Evolutionary conservation across 768 basidiomycete species (phyloP).

Genomic region (Amanita phalloides): DNA sequence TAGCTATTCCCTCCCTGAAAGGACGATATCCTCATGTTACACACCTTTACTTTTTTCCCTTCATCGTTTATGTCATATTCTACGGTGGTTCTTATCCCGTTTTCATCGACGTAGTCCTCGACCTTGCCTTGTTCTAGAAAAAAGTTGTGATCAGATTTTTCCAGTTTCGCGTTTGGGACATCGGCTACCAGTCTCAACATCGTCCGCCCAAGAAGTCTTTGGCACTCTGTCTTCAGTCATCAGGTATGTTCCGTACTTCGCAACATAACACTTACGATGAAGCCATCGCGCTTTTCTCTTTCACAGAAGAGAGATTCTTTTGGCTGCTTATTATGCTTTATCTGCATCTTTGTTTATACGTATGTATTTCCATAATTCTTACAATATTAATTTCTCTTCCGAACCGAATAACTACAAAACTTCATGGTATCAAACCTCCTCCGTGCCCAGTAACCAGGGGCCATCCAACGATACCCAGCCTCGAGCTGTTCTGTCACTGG

Average conservation of each 20-base stretch:
- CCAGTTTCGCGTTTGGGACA: background rate
- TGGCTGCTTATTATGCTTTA: too few species aligned
- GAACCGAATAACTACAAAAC: too few species aligned
- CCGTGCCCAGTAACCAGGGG: too few species aligned
- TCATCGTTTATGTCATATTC: slow-evolving; percentile 84
- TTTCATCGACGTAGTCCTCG: slow-evolving; percentile 71
- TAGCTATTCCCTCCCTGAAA: too few species aligned
- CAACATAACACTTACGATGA: background rate
- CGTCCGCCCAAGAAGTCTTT: slow-evolving; percentile 85
- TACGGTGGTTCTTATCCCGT: slow-evolving; percentile 78
- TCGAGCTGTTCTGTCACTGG: too few species aligned
- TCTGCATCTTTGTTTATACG: too few species aligned
- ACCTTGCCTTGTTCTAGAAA: slow-evolving; percentile 37
- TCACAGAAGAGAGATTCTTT: background rate
- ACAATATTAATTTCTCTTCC: too few species aligned
- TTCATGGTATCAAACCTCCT: too few species aligned
- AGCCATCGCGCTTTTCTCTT: background rate
- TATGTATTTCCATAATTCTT: too few species aligned
- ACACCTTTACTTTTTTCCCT: slow-evolving; percentile 89
- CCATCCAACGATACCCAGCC: too few species aligned
- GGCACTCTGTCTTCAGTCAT: slow-evolving; percentile 19
- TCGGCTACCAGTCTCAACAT: slow-evolving; percentile 55
- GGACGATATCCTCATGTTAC: background rate
- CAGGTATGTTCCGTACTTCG: background rate
- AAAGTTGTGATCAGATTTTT: background rate